Evolutionary conservation across 345 rosid genomes (phyloP).

Genomic region (Corchorus olitorius): DNA sequence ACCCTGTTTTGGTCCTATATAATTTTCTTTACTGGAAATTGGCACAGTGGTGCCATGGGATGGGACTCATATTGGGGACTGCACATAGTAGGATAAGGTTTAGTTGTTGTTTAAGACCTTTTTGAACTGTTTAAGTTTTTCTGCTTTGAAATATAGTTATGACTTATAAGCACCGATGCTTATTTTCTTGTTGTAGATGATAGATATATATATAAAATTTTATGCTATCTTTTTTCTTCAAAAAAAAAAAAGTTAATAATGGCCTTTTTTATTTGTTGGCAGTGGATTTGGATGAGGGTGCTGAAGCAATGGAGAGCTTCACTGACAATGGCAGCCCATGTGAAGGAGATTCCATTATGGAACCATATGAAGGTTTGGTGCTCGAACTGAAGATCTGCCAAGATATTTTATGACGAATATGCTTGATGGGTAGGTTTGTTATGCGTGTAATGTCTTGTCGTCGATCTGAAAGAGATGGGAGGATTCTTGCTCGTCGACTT

Average conservation of each 20-base stretch:
- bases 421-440: slow-evolving; percentile 78
- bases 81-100: not conserved
- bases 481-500: slow-evolving; percentile 82
- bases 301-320: slow-evolving; percentile 40
- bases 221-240: not conserved
- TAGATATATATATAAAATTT: not conserved
- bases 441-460: slow-evolving; percentile 98
- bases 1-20: not conserved
- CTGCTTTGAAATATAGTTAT: no score
- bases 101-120: not conserved
- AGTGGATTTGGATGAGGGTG: slow-evolving; percentile 61
- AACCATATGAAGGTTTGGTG: slow-evolving; percentile 81
- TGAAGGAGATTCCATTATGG: slow-evolving; percentile 42
- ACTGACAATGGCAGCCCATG: slow-evolving; percentile 30
- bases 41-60: not conserved
- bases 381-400: slow-evolving; percentile 88
- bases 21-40: not conserved
- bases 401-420: slow-evolving; percentile 81
- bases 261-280: slow-evolving; percentile 20
- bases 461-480: slow-evolving; percentile 88
- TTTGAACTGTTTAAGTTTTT: not conserved
- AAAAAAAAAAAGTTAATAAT: not conserved
- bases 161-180: no score
- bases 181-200: not conserved
- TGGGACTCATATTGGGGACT: not conserved